Base-by-base conservation (phyloP, 1,284 basidiomycete genomes). In the Moesziomyces parantarcticus region DNA sequence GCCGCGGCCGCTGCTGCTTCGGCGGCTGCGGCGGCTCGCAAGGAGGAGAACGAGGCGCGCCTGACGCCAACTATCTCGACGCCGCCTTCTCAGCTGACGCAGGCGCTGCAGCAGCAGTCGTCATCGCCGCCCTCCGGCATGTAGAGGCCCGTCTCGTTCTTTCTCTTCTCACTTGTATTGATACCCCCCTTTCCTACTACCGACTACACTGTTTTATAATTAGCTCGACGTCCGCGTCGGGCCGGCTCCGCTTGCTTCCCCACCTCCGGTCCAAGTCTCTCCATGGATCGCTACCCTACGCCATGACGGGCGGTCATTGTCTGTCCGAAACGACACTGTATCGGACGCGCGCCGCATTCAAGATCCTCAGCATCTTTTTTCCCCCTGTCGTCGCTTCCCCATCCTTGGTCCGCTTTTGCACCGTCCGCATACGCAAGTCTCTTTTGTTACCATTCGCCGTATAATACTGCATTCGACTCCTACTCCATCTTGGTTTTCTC, bases 1-100 rank as follows among this genome's bases (percentile, higher is more conserved):
- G 59, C 70, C 32, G 64, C 70, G 16, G 70, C 70, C 42, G 70
- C 70, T 10, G 70, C 64, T 21, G 60, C 64, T 34, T 58, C 68
- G 7, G 63, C 63, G 36, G 69, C 69, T 20, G 69, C 69, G n/a
- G 64, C 69, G n/a, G 63, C 63, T 10, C 69, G 69, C 46, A 72
- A 64, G 55, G 69, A 72, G 43, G 58, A 62, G 49, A 56, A 21
- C 34, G 59, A 73, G 36, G 29, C 29, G 2, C 57, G 54, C 39
- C 52, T 46, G 18, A 56, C 55, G 11, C 63, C 58, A 0, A 49
- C 58, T 29, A 16, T 60, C 49, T 44, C 60, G 14, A 59, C 66
- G 9, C 56, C 66, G 8, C 69, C 69, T 23, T 72, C 69, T 16
- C 58, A 61, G 29, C 47, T 72, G 36, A 59, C 69, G 20, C 69